A percentile compares a stretch with the other conserved stretches of the same genome.
These are phyloP conservation scores for Ostreobium quekettii DNA, from an alignment of 139 green algal species.

Conservation along the genomic window DNA sequence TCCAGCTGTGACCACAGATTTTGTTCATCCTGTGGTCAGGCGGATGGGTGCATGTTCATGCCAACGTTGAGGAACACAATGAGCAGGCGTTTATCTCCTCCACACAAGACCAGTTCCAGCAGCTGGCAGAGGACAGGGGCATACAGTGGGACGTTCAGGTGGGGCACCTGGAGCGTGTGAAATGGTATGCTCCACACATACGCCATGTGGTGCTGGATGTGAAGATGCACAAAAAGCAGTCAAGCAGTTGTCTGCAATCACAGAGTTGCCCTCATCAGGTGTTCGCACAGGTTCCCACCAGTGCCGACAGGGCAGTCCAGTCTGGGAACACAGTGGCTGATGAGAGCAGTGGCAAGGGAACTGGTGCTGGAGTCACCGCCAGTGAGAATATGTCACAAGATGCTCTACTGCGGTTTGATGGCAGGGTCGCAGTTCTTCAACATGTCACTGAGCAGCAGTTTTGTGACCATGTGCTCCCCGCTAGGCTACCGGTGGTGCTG, in stretches of 20 bases:
- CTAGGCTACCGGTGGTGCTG: constrained; percentile 25
- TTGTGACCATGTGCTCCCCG: constrained; percentile 18
- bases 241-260: neutral
- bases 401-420: neutral
- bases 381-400: too few relatives aligned
- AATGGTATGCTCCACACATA: constrained; percentile 71
- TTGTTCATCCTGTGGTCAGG: constrained; percentile 27
- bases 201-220: constrained; percentile 62
- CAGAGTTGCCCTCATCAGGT: neutral
- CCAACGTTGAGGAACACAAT: constrained; percentile 53
- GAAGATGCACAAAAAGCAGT: neutral
- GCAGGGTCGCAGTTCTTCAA: neutral
- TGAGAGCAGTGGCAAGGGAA: neutral
- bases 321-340: neutral
- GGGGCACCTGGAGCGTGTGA: constrained; percentile 55
- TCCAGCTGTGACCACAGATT: too few relatives aligned
- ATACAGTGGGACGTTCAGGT: constrained; percentile 27
- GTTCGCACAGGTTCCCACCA: neutral
- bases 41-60: constrained; percentile 66
- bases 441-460: constrained; percentile 15
- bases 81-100: constrained; percentile 29
- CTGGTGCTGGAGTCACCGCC: constrained; percentile 15
- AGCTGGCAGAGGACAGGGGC: neutral
- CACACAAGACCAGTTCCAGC: constrained; percentile 15
- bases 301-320: neutral